These are phyloP conservation scores for Circinella minor DNA, from an alignment of 371 early-diverging fungal species.

Conservation along the genomic window DNA sequence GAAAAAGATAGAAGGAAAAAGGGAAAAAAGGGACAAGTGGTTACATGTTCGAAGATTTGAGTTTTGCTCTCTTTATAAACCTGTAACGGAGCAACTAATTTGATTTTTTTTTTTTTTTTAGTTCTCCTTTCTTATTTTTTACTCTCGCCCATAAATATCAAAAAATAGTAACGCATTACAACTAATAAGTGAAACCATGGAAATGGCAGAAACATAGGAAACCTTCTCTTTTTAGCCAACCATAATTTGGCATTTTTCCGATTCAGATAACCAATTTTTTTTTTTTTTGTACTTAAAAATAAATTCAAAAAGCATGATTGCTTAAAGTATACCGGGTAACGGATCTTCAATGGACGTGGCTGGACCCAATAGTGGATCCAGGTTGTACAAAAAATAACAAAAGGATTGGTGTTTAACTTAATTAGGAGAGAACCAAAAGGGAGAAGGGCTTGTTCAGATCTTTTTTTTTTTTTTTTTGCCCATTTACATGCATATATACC, in stretches of 20 bases:
- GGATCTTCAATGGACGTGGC: neutral
- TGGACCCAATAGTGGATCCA: conserved; percentile 9
- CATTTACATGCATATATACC: conserved; percentile 6
- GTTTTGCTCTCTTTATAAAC: neutral
- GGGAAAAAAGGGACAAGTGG: no score
- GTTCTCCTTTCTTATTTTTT: neutral
- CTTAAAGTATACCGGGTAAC: neutral
- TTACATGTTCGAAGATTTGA: neutral
- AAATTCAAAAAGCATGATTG: neutral
- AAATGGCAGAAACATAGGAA: neutral
- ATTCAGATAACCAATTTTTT: neutral
- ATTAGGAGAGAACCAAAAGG: no score
- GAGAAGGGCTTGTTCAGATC: no score
- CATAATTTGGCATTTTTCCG: neutral
- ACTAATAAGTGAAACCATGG: conserved; percentile 8
- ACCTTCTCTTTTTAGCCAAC: neutral
- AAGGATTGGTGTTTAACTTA: no score
- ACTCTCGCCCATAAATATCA: neutral
- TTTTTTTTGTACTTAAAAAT: neutral
- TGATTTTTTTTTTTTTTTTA: neutral
- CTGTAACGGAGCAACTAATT: neutral
- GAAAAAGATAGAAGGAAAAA: neutral
- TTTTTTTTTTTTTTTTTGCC: neutral
- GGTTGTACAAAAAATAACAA: neutral
- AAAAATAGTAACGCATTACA: conserved; percentile 7